These are phyloP conservation scores for Tuber melanosporum DNA, from an alignment of 495 filamentous ascomycete species.

Conservation along the genomic window DNA sequence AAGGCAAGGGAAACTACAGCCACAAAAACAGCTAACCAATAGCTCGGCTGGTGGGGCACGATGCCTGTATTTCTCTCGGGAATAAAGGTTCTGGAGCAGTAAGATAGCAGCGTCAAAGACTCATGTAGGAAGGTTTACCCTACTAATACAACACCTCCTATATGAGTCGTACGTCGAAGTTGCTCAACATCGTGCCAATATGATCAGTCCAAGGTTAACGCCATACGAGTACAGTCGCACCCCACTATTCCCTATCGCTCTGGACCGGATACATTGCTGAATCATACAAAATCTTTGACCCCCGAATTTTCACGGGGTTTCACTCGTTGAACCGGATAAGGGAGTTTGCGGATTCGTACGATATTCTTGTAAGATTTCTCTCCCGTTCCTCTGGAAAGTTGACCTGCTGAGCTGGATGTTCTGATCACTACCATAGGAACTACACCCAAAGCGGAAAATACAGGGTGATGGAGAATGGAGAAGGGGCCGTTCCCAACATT, in stretches of 20 bases:
- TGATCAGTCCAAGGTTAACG: background rate
- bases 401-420: too few relatives aligned
- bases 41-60: background rate
- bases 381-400: too few relatives aligned
- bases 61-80: background rate
- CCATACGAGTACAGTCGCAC: background rate
- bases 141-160: background rate
- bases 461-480: too few relatives aligned
- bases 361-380: too few relatives aligned
- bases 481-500: too few relatives aligned
- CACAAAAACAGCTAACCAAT: slow-evolving; percentile 12
- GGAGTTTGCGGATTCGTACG: too few relatives aligned
- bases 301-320: too few relatives aligned
- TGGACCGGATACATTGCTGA: background rate
- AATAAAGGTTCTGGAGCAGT: background rate
- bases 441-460: too few relatives aligned
- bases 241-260: background rate
- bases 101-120: background rate
- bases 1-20: background rate
- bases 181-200: background rate
- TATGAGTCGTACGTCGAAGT: background rate
- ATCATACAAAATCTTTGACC: background rate
- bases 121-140: slow-evolving; percentile 1
- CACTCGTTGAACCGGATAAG: too few relatives aligned
- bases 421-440: too few relatives aligned